These are phyloP conservation scores for Plasmodium cynomolgi DNA, from an alignment of 169 alveolate species.

Conservation along the genomic window DNA sequence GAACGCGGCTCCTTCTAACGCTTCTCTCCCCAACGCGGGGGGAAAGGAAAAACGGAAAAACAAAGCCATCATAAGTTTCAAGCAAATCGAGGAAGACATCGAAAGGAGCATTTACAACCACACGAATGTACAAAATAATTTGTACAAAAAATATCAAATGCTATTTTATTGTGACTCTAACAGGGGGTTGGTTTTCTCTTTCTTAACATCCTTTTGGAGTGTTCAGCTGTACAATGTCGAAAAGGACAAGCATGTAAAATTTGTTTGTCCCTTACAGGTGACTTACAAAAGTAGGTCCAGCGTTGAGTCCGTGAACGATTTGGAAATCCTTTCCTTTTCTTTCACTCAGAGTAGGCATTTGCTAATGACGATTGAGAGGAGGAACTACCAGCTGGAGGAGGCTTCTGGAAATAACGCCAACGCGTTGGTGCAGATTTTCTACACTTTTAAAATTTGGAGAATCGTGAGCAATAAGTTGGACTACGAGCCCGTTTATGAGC, in stretches of 20 bases:
- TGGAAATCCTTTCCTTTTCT: constrained; percentile 29
- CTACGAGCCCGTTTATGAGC: not conserved
- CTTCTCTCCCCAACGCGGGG: too few relatives aligned
- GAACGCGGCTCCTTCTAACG: not conserved
- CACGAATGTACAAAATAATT: constrained; percentile 34
- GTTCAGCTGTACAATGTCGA: constrained; percentile 37
- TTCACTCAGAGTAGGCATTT: constrained; percentile 31
- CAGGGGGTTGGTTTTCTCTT: constrained; percentile 24
- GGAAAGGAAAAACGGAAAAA: not conserved
- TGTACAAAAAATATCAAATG: constrained; percentile 42
- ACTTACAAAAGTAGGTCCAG: constrained; percentile 41
- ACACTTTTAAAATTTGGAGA: constrained; percentile 26
- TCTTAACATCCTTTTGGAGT: constrained; percentile 22
- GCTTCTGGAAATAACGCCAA: not conserved
- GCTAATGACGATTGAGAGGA: constrained; percentile 52
- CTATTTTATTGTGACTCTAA: constrained; percentile 49
- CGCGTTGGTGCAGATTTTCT: not conserved
- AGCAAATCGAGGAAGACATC: constrained; percentile 13
- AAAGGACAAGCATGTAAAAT: constrained; percentile 37
- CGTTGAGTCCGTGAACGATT: constrained; percentile 33
- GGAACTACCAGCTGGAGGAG: constrained; percentile 15
- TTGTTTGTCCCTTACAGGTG: constrained; percentile 30
- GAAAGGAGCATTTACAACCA: constrained; percentile 32
- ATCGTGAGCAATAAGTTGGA: not conserved
- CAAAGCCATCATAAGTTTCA: not conserved